phyloP scores from a whole-genome alignment of 2,329 filamentous ascomycete genomes.

The Aspergillus niger region DNA sequence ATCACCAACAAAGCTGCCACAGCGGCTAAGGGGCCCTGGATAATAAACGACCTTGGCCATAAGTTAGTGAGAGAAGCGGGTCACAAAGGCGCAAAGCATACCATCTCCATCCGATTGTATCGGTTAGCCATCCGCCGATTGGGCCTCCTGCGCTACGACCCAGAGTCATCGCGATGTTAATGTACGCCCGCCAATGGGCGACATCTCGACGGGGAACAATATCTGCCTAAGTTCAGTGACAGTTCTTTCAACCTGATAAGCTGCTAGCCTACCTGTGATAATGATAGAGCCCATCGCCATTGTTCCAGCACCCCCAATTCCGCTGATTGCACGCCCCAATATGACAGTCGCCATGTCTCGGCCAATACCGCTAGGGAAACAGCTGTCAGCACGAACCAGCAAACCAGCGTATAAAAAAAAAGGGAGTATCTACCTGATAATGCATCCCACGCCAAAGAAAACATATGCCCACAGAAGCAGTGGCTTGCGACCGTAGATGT shows the following conservation, averaged over 20 bases:
- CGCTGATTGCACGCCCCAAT: constrained; percentile 44
- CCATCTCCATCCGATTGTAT: constrained; percentile 68
- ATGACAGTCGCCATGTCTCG: constrained; percentile 44
- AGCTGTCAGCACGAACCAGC: neutral
- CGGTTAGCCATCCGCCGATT: constrained; percentile 62
- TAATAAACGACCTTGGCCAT: constrained; percentile 29
- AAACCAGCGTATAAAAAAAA: too few relatives aligned
- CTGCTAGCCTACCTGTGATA: constrained; percentile 38
- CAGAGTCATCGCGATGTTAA: constrained; percentile 54
- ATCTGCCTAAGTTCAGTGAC: constrained; percentile 30
- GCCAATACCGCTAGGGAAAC: constrained; percentile 37
- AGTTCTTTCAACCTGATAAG: too few relatives aligned
- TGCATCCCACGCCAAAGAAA: constrained; percentile 53
- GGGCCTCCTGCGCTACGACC: constrained; percentile 56
- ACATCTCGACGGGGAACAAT: constrained; percentile 53
- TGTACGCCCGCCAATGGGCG: constrained; percentile 53
- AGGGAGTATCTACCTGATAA: constrained; percentile 33
- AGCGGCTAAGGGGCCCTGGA: constrained; percentile 30
- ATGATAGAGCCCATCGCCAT: constrained; percentile 50
- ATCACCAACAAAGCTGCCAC: constrained; percentile 45
- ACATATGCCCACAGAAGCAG: constrained; percentile 54
- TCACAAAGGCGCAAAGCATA: constrained; percentile 24
- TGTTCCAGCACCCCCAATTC: constrained; percentile 49
- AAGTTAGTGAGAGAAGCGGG: fast-evolving
- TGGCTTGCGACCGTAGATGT: constrained; percentile 59